Base-by-base conservation (phyloP, 257 asterid genomes). In the Fraxinus quadrangulata region DNA sequence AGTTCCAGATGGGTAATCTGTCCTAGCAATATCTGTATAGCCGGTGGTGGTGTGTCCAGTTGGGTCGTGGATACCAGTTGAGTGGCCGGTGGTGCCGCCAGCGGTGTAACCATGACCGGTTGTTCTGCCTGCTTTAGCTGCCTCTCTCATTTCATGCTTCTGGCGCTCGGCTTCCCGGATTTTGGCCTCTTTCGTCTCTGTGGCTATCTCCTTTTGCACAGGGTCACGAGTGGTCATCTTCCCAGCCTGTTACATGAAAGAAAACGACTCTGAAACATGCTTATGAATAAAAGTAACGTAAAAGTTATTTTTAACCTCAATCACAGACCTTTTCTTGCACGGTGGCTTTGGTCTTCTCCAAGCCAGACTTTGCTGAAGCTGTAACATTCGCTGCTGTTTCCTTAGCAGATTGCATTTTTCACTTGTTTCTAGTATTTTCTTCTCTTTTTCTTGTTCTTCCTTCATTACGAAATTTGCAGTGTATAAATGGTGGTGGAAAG, bases 351-450 rank as follows among this genome's bases (percentile, higher is more conserved):
- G 83, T 69, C 75, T 83, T 83, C 6, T 83, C 86, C 86, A 79
- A 75, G 34, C 86, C 81, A 21, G 86, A 19, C 79, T 72, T 79
- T 17, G 86, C 86, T 10, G 83, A 83, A 21, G 86, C 86, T 16
- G 77, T 79, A 28, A 83, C 49, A n/a, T 83, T 75, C 5, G 83
- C 34, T 2, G 78, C 83, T 31, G 79, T 28, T 49, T 79, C 81
- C 51, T 78, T 78, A 3, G 40, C 67, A 5, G 76, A 70, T 65
- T 68, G 80, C 80, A 77, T 69, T 49, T 59, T 66, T 54, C 34
- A 63, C 17, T 8, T 16, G 3, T 63, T 63, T 63, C 21, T 0
- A 21, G 6, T 7, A 10, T 2, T 61, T 63, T 8, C 16, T 63
- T 63, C 16, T 23, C 14, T 10, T 11, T 8, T 63, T 9, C 4